A percentile compares a stretch with the other conserved stretches of the same genome.
Conservation (phyloP, 2,329 filamentous ascomycete species). For the Pseudogymnoascus sp. region DNA sequence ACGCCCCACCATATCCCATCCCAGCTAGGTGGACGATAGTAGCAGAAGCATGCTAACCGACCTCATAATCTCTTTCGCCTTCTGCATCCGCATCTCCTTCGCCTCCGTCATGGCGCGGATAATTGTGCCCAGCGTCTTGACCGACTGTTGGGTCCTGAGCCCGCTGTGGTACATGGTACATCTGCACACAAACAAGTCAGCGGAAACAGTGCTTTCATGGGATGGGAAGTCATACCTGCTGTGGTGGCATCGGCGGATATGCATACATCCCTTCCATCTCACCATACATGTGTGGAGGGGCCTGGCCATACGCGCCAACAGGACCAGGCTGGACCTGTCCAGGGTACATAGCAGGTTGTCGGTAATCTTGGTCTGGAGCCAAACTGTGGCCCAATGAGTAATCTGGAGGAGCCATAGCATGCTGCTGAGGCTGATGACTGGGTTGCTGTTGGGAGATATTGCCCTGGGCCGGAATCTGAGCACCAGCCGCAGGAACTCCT, state of each 20-base stretch:
- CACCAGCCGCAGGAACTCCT: conserved; percentile 40
- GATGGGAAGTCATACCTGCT: conserved; percentile 56
- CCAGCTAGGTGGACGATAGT: conserved; percentile 44
- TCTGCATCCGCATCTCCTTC: conserved; percentile 39
- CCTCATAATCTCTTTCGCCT: conserved; percentile 38
- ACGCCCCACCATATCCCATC: conserved; percentile 4
- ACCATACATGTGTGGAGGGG: conserved; percentile 68
- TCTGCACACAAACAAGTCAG: conserved; percentile 23
- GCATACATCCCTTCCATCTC: conserved; percentile 80
- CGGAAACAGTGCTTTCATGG: not conserved
- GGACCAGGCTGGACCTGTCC: conserved; percentile 70
- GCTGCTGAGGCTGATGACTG: conserved; percentile 49
- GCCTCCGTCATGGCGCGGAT: conserved; percentile 33
- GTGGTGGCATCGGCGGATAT: conserved; percentile 72
- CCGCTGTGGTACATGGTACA: conserved; percentile 35
- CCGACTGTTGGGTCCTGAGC: conserved; percentile 31
- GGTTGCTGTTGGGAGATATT: conserved; percentile 40
- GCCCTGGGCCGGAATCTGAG: conserved; percentile 45
- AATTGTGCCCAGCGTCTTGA: conserved; percentile 31
- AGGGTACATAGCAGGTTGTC: conserved; percentile 74
- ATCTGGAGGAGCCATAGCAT: conserved; percentile 53
- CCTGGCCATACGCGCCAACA: conserved; percentile 66
- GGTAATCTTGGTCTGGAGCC: conserved; percentile 68
- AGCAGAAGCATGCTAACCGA: conserved; percentile 44
- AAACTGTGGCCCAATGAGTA: conserved; percentile 60